phyloP scores from a whole-genome alignment of 2,329 filamentous ascomycete species.

The Leptographium wingfieldii region DNA sequence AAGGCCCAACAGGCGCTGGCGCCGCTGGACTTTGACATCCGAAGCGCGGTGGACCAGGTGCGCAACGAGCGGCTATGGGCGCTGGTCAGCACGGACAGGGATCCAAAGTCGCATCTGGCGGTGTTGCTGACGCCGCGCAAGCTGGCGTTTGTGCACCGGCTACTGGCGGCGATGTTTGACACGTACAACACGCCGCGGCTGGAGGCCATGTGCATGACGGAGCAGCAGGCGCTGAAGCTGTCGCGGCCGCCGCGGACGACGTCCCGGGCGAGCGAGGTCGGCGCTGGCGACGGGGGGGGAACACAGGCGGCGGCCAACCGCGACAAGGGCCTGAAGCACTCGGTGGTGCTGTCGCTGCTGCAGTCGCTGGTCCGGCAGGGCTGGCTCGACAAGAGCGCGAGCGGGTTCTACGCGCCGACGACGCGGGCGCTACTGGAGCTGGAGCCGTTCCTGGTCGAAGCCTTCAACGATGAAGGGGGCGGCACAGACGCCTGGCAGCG shows the following conservation, averaged over 20 bases:
- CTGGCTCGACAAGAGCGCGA: conserved; percentile 67
- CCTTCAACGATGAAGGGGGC: conserved; percentile 60
- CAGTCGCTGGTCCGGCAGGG: conserved; percentile 59
- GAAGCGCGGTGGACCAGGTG: conserved; percentile 57
- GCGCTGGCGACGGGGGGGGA: not conserved
- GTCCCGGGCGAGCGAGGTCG: not conserved
- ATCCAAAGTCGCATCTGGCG: conserved; percentile 74
- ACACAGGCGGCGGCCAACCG: conserved; percentile 16
- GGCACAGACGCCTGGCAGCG: conserved; percentile 40
- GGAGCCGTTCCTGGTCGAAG: conserved; percentile 69
- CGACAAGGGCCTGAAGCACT: conserved; percentile 54
- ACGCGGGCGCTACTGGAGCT: conserved; percentile 77
- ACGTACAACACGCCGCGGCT: conserved; percentile 66
- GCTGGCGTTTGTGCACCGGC: conserved; percentile 75
- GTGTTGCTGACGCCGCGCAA: conserved; percentile 73
- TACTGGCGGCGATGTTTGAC: conserved; percentile 88
- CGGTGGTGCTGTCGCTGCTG: conserved; percentile 65
- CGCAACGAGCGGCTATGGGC: conserved; percentile 53
- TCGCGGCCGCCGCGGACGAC: conserved; percentile 33
- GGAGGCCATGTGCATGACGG: conserved; percentile 72
- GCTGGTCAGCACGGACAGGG: conserved; percentile 77
- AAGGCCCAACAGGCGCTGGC: conserved; percentile 61
- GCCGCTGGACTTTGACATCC: conserved; percentile 78
- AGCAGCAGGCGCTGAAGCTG: conserved; percentile 66
- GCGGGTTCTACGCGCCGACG: conserved; percentile 63